Evolutionary conservation across 2,329 filamentous ascomycete genomes (phyloP).

Genomic region (Venturia carpophila): DNA sequence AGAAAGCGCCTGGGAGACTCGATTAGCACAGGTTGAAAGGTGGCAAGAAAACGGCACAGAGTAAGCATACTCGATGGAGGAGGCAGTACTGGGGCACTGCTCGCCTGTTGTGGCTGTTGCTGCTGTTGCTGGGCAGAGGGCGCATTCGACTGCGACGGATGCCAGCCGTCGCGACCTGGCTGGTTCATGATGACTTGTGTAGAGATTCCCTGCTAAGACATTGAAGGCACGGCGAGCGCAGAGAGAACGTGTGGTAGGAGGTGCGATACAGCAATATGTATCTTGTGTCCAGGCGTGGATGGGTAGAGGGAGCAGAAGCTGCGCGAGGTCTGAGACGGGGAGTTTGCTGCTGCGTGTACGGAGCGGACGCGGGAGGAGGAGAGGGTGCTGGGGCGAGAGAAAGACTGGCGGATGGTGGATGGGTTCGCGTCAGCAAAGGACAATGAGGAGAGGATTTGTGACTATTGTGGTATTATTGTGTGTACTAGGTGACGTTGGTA

Average conservation of each 20-base stretch:
- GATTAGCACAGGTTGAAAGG: background rate
- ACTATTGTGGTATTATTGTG: background rate
- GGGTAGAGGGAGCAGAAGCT: slow-evolving; percentile 4
- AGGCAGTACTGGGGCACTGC: background rate
- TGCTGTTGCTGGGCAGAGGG: slow-evolving; percentile 42
- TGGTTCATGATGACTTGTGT: slow-evolving; percentile 33
- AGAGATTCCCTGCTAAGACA: slow-evolving; percentile 23
- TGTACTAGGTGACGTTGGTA: background rate
- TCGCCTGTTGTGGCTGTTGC: slow-evolving; percentile 25
- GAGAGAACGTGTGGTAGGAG: slow-evolving; percentile 17
- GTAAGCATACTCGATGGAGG: slow-evolving; percentile 2
- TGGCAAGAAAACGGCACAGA: background rate
- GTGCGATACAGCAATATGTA: background rate
- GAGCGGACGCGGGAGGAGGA: background rate
- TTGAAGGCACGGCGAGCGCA: slow-evolving; percentile 22
- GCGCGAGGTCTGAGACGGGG: slow-evolving; percentile 1
- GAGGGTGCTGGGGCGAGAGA: background rate
- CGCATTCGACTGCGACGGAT: slow-evolving; percentile 37
- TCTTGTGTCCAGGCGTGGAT: background rate
- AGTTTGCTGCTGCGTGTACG: slow-evolving; percentile 7
- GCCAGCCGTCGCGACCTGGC: slow-evolving; percentile 36
- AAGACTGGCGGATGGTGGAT: background rate
- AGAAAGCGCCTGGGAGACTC: slow-evolving; percentile 26
- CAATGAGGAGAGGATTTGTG: background rate
- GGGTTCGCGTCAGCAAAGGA: background rate